A percentile compares a stretch with the other conserved stretches of the same genome.
Conservation (phyloP, 805 yeast species). For the Cyberlindnera petersonii region DNA sequence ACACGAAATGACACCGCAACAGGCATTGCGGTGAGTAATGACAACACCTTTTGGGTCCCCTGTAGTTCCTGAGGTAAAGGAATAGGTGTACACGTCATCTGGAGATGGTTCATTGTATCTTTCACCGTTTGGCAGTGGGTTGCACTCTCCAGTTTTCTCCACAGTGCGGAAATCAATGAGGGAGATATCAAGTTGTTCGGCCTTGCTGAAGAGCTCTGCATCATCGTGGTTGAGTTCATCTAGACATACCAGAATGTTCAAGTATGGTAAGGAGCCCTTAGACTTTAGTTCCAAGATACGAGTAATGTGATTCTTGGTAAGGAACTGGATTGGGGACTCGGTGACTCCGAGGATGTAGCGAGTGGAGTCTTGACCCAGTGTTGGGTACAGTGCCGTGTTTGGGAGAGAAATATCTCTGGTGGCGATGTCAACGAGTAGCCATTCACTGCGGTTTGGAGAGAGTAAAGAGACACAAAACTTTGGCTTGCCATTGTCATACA, state of each 20-base stretch:
- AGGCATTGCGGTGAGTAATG: slow-evolving; percentile 46
- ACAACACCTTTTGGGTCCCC: slow-evolving; percentile 73
- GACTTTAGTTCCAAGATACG: slow-evolving; percentile 42
- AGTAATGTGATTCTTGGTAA: slow-evolving; percentile 46
- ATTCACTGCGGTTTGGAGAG: slow-evolving; percentile 54
- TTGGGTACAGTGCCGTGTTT: slow-evolving; percentile 49
- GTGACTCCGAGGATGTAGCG: slow-evolving; percentile 57
- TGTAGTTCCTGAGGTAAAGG: slow-evolving; percentile 74
- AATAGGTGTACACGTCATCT: slow-evolving; percentile 52
- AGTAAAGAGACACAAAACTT: slow-evolving; percentile 51
- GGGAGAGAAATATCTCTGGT: slow-evolving; percentile 50
- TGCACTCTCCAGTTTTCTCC: slow-evolving; percentile 39
- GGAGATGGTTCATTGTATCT: slow-evolving; percentile 44
- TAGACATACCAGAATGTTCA: slow-evolving; percentile 53
- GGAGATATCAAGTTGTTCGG: slow-evolving; percentile 32
- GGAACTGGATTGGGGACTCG: slow-evolving; percentile 55
- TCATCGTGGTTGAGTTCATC: slow-evolving; percentile 42
- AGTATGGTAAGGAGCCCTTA: slow-evolving; percentile 27
- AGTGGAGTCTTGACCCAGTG: slow-evolving; percentile 54
- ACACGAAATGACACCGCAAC: slow-evolving; percentile 43
- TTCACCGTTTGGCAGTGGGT: slow-evolving; percentile 34
- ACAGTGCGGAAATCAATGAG: slow-evolving; percentile 41
- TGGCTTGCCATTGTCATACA: slow-evolving; percentile 17
- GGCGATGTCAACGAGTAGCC: slow-evolving; percentile 66
- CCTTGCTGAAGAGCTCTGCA: slow-evolving; percentile 28